Percentiles rank a stretch among this genome's conserved stretches.
These are phyloP conservation scores for Avena sativa DNA, from an alignment of 176 grass and related monocot species.

Conservation along the genomic window DNA sequence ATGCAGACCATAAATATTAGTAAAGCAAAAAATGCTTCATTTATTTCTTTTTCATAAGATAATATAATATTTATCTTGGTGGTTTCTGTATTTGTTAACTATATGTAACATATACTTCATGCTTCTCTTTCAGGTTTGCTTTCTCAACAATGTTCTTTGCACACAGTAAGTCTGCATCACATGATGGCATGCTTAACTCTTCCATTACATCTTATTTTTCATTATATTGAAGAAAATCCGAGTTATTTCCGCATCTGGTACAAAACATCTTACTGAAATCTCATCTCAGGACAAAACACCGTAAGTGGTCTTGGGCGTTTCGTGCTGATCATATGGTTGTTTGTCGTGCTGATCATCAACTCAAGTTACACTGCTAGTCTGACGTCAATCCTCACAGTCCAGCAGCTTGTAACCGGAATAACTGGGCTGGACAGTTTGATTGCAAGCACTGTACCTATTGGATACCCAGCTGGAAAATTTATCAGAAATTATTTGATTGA, in stretches of 20 bases:
- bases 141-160: slow-evolving; percentile 96
- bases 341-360: slow-evolving; percentile 84
- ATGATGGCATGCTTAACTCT: slow-evolving; percentile 36
- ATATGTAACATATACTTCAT: slow-evolving; percentile 34
- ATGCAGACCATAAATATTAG: background rate
- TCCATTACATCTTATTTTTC: background rate
- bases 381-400: slow-evolving; percentile 90
- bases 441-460: slow-evolving; percentile 66
- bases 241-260: slow-evolving; percentile 16
- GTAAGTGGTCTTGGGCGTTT: slow-evolving; percentile 69
- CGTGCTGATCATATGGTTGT: slow-evolving; percentile 88
- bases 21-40: background rate
- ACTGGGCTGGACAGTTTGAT: slow-evolving; percentile 81
- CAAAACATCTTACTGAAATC: slow-evolving; percentile 26
- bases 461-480: slow-evolving; percentile 83
- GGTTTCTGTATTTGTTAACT: slow-evolving; percentile 36
- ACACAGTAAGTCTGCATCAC: slow-evolving; percentile 70
- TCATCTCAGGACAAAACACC: slow-evolving; percentile 72
- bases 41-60: background rate
- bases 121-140: slow-evolving; percentile 75
- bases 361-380: slow-evolving; percentile 95
- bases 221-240: background rate
- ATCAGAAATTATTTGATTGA: slow-evolving; percentile 72
- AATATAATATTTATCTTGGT: slow-evolving; percentile 10
- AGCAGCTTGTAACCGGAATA: slow-evolving; percentile 79